Evolutionary conservation across 148 eudicot genomes (phyloP).

Genomic region (Tetragonia tetragonoides): DNA sequence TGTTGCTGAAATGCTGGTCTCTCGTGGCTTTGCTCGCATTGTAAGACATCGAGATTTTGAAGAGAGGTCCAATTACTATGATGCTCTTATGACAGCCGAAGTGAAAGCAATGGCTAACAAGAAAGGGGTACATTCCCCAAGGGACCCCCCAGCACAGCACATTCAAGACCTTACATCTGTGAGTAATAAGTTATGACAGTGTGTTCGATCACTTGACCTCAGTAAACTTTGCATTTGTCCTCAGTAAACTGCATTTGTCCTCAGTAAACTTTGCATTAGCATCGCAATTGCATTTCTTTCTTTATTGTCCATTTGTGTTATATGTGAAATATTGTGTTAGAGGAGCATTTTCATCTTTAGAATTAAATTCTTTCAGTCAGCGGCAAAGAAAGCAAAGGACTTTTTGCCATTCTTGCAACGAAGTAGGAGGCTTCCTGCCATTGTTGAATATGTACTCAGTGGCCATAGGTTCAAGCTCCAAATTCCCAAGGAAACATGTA

Average conservation of each 20-base stretch:
- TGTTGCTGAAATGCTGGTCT: slow-evolving; percentile 80
- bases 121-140: slow-evolving; percentile 76
- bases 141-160: slow-evolving; percentile 63
- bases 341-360: neutral
- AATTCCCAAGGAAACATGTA: slow-evolving; percentile 86
- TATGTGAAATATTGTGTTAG: neutral
- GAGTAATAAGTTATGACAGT: slow-evolving; percentile 34
- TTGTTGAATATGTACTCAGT: slow-evolving; percentile 89
- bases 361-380: slow-evolving; percentile 42
- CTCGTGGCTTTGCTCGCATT: slow-evolving; percentile 78
- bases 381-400: slow-evolving; percentile 81
- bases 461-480: slow-evolving; percentile 85
- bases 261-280: neutral
- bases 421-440: slow-evolving; percentile 69
- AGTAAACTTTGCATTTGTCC: neutral
- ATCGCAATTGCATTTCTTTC: neutral
- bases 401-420: slow-evolving; percentile 83
- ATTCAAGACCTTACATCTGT: slow-evolving; percentile 79
- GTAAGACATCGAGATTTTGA: slow-evolving; percentile 83
- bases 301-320: neutral
- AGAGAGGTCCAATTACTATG: slow-evolving; percentile 81
- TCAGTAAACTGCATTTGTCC: neutral
- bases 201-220: neutral
- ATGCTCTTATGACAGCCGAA: slow-evolving; percentile 85
- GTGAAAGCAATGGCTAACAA: slow-evolving; percentile 65